Evolutionary conservation across 1,284 basidiomycete genomes (phyloP), one percentile per base, ranked within the genome.

Genomic region (Thelephora terrestris): DNA sequence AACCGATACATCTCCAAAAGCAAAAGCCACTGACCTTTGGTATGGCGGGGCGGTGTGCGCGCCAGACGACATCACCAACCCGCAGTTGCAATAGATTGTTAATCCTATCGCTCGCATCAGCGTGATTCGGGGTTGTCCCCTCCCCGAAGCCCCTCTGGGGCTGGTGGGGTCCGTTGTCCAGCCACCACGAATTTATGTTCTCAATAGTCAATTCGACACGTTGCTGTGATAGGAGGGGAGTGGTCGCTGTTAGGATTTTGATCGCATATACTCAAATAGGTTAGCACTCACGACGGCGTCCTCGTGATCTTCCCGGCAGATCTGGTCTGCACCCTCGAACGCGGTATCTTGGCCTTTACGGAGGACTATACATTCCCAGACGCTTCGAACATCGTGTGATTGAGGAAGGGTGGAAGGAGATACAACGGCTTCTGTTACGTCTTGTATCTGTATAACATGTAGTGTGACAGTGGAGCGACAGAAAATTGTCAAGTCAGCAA

Each of bases 321-420:
- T 21, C 39, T 23, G 21, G 39, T 42, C 39, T 10, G 50, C 37
- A 49, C 57, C 46, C 38, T 60, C 50, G 50, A 56, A 59, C 20
- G 48, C 52, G 29, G 52, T 20, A 46, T 57, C 53, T 39, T 47
- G 48, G 36, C 46, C 53, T 46, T 44, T 48, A 43, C 72, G 75
- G 48, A 85, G 64, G 45, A 78, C 59, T 40, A 87, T 67, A 43
- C 71, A 74, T 59, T 85, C 80, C 29, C 29, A 32, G 12, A 85
- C 54, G 34, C 74, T 65, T 53, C 78, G 68, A 21, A 68, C 70
- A 10, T 51, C 57, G 46, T 59, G 56, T 47, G 66, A 60, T 37
- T 78, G 58, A 18, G 39, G 39, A 16, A 40, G 14, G 39, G 16
- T 42, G 39, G 16, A 42, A 16, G 16, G 23, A 7, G 37, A 40